phyloP scores from a whole-genome alignment of 345 rosid genomes.

The Durio zibethinus region DNA sequence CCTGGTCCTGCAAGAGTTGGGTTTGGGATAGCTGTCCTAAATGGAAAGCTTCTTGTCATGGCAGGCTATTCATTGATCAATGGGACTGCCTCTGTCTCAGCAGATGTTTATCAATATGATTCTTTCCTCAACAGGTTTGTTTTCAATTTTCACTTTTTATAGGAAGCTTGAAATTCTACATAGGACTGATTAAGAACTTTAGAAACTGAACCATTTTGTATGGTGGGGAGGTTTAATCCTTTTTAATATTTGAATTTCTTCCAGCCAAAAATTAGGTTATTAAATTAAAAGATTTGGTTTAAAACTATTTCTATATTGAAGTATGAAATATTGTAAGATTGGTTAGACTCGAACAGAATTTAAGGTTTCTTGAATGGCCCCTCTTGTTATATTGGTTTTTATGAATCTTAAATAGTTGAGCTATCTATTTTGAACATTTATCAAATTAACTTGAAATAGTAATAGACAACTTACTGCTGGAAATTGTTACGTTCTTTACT shows the following conservation, averaged over 20 bases:
- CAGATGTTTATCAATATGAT: constrained; percentile 76
- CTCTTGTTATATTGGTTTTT: background rate
- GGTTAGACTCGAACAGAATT: background rate
- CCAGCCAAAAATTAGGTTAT: background rate
- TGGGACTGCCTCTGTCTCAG: constrained; percentile 49
- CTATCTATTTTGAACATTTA: background rate
- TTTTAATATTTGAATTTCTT: background rate
- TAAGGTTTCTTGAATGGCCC: background rate
- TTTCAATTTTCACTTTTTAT: background rate
- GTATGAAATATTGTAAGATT: background rate
- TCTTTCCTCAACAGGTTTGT: constrained; percentile 83
- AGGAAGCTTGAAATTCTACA: background rate
- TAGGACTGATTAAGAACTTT: background rate
- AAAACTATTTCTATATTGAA: background rate
- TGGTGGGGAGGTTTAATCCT: background rate
- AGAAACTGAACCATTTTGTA: background rate
- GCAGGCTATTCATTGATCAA: constrained; percentile 59
- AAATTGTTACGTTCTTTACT: background rate
- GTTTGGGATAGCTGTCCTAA: constrained; percentile 63
- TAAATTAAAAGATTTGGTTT: background rate
- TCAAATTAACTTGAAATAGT: background rate
- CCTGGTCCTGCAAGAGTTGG: constrained; percentile 68
- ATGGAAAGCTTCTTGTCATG: constrained; percentile 74
- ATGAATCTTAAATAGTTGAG: background rate
- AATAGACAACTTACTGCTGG: background rate